These are phyloP conservation scores for Neurospora tetrasperma DNA, from an alignment of 495 filamentous ascomycete genomes.

Conservation along the genomic window DNA sequence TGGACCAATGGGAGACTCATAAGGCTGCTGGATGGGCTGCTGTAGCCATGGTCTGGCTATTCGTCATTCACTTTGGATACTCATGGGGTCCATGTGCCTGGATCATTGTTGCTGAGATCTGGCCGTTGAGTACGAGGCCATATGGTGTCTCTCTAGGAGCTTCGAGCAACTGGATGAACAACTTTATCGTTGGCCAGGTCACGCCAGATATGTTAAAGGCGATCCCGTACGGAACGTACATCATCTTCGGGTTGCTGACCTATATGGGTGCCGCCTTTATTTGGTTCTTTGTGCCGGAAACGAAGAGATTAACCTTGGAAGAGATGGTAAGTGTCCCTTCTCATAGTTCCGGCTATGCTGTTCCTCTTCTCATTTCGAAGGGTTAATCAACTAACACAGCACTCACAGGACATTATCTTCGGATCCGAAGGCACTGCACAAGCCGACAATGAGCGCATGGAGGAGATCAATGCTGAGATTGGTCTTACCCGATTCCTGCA, in stretches of 20 bases:
- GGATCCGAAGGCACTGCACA: conserved; percentile 59
- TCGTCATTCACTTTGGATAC: conserved; percentile 73
- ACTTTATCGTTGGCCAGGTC: conserved; percentile 54
- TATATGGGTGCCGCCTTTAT: conserved; percentile 61
- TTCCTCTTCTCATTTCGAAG: background rate
- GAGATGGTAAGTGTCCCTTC: conserved; percentile 38
- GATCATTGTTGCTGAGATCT: conserved; percentile 66
- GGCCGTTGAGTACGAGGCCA: conserved; percentile 62
- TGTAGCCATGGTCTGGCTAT: conserved; percentile 73
- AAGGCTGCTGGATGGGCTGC: conserved; percentile 64
- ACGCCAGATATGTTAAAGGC: conserved; percentile 63
- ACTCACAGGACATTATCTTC: conserved; percentile 57
- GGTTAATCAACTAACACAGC: background rate
- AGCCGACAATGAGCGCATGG: conserved; percentile 62
- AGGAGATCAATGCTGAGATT: conserved; percentile 62
- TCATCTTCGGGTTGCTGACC: conserved; percentile 66
- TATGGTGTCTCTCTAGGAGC: conserved; percentile 67
- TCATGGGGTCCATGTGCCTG: conserved; percentile 64
- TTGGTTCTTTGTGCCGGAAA: conserved; percentile 66
- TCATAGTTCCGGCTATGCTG: background rate
- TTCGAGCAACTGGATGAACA: conserved; percentile 48
- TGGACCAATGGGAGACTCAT: conserved; percentile 47
- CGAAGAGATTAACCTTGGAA: conserved; percentile 51
- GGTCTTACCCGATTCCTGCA: conserved; percentile 42
- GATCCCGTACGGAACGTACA: conserved; percentile 69